Evolutionary conservation across 2,329 filamentous ascomycete genomes (phyloP).

Genomic region (Fusarium sublunatum): DNA sequence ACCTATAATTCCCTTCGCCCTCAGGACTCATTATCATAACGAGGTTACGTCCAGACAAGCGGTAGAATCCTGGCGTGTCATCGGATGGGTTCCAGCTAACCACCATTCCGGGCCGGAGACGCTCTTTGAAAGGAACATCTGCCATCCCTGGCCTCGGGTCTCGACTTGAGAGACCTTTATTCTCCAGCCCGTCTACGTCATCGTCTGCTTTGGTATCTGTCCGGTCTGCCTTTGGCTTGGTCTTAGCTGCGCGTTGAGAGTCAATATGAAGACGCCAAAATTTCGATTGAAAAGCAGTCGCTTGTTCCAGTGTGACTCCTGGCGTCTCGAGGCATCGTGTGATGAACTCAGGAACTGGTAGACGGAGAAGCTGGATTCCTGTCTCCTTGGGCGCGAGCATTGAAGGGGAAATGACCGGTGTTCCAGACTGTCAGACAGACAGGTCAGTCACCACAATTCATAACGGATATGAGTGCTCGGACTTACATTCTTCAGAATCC

Average conservation of each 20-base stretch:
- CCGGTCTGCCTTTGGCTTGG: conserved; percentile 1
- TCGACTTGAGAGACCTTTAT: conserved; percentile 43
- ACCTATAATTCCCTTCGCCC: conserved; percentile 48
- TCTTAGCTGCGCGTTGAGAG: conserved; percentile 42
- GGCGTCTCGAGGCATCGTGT: conserved; percentile 54
- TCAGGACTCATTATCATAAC: conserved; percentile 50
- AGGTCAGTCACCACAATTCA: neutral
- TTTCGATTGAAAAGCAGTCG: conserved; percentile 56
- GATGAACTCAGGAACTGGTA: conserved; percentile 55
- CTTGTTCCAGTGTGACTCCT: conserved; percentile 53
- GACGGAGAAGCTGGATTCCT: conserved; percentile 56
- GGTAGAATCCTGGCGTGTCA: conserved; percentile 27
- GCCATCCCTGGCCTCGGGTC: conserved; percentile 44
- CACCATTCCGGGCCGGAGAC: conserved; percentile 57
- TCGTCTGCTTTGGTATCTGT: conserved; percentile 1
- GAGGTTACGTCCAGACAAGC: conserved; percentile 42
- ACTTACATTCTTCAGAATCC: conserved; percentile 57
- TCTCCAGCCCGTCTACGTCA: neutral
- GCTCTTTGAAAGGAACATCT: conserved; percentile 52
- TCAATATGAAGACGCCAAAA: conserved; percentile 58
- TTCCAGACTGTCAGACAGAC: conserved; percentile 51
- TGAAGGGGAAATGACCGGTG: conserved; percentile 48
- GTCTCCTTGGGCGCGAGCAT: conserved; percentile 55
- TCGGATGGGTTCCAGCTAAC: conserved; percentile 48
- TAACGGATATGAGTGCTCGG: neutral